Base-by-base conservation (phyloP, 2,329 filamentous ascomycete genomes). In the Leptodontidium sp. region DNA sequence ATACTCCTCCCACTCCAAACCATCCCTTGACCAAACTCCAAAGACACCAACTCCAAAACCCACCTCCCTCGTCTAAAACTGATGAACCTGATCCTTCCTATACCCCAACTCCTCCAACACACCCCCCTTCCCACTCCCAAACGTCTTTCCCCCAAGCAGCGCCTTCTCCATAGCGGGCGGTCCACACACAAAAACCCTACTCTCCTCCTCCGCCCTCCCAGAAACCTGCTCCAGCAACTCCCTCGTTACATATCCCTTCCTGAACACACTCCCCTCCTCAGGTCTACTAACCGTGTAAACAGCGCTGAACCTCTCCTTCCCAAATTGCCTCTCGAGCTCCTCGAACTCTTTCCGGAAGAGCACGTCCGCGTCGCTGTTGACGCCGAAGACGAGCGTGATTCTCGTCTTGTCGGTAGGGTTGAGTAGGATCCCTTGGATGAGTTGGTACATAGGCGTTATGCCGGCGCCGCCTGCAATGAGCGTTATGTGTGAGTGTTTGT, bases 381-480 rank as follows among this genome's bases (percentile, higher is more conserved):
- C 88, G 43, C 90, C 90, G 74, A 88, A 91, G 0, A 93, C 81
- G 0, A 93, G 83, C 0, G 86, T 88, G 53, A 93, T 82, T 64
- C 83, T 84, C 1, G 91, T 93, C 68, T 81, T 82, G 73, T 93
- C 90, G 0, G 83, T 78, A 0, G 88, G 84, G 74, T 92, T 87
- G 55, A 81, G 78, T n/a, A 91, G 80, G 66, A 91, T 90, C 1
- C 87, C 87, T 61, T 84, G 85, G 1, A 86, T 82, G 1, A 92
- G 84, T 76, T 91, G 88, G 76, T 87, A 92, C 72, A 90, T 85
- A 0, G 91, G 91, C 0, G 90, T 93, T 71, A 93, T 91, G 21
- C 91, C 91, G 14, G 72, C 90, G 14, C 91, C 91, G 55, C 91
- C 91, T 0, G 91, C 91, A 53, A 93, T 86, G 49, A 92, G 82